phyloP scores from a whole-genome alignment of 108 stramenopile species.

The Cyclotella kingstonii region DNA sequence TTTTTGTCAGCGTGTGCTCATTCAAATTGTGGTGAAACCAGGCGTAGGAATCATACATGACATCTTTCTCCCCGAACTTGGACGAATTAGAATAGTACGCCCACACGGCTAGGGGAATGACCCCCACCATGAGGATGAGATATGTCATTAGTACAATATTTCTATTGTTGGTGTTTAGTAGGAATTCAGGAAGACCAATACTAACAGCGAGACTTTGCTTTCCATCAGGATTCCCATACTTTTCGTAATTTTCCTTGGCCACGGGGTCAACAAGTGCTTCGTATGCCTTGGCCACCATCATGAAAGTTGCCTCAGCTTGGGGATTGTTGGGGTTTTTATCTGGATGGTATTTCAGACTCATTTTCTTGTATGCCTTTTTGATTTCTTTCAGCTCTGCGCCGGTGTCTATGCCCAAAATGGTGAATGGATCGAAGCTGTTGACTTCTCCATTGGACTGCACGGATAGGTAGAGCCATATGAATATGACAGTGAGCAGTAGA shows the following conservation, averaged over 20 bases:
- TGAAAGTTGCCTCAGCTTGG: conserved; percentile 89
- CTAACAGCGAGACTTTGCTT: conserved; percentile 96
- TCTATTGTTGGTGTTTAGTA: conserved; percentile 88
- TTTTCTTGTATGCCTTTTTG: conserved; percentile 86
- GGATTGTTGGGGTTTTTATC: conserved; percentile 93
- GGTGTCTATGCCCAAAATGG: conserved; percentile 80
- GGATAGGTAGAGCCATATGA: conserved; percentile 60
- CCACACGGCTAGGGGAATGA: conserved; percentile 91
- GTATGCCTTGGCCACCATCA: conserved; percentile 96
- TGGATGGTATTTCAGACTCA: conserved; percentile 89
- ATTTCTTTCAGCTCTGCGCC: conserved; percentile 78
- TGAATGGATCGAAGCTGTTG: conserved; percentile 92
- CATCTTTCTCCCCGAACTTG: conserved; percentile 96
- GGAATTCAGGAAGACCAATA: conserved; percentile 94
- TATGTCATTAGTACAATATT: conserved; percentile 92
- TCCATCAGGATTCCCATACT: conserved; percentile 98
- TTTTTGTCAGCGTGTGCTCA: conserved; percentile 71
- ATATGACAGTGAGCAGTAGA: conserved; percentile 56
- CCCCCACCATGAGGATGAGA: conserved; percentile 94
- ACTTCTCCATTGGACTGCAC: conserved; percentile 83
- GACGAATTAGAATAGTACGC: conserved; percentile 92
- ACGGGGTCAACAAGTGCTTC: conserved; percentile 90
- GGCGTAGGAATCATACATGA: conserved; percentile 97
- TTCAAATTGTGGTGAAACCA: conserved; percentile 90
- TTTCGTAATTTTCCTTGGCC: conserved; percentile 91